Evolutionary conservation across 495 filamentous ascomycete species (phyloP).

Genomic region (Platismatia glauca): DNA sequence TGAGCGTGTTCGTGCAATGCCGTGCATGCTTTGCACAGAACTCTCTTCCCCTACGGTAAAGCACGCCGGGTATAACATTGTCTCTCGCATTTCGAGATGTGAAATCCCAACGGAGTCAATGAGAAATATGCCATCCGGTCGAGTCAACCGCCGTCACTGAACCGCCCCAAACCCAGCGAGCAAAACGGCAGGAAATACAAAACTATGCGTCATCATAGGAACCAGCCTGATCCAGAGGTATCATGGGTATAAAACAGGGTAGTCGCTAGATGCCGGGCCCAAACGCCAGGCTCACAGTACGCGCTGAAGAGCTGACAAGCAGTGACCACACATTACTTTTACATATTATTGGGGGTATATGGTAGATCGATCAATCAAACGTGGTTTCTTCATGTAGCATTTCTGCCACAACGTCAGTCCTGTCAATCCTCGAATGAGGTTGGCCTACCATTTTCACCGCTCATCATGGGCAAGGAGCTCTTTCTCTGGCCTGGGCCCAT

Average conservation of each 20-base stretch:
- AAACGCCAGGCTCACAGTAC: constrained; percentile 9
- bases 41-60: background rate
- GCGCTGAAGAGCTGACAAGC: background rate
- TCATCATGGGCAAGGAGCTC: constrained; percentile 22
- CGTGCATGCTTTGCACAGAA: background rate
- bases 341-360: constrained; percentile 14
- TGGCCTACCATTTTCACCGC: constrained; percentile 14
- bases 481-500: constrained; percentile 37
- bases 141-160: background rate
- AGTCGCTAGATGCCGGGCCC: constrained; percentile 5
- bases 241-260: constrained; percentile 9
- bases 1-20: background rate
- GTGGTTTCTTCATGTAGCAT: constrained; percentile 10
- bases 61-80: background rate
- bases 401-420: background rate
- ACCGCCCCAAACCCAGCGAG: background rate
- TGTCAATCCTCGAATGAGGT: background rate
- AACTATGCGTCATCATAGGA: constrained; percentile 1
- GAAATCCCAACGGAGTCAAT: background rate
- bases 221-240: constrained; percentile 8
- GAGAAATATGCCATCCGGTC: background rate
- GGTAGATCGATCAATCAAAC: constrained; percentile 6
- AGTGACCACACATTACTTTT: constrained; percentile 16
- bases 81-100: background rate
- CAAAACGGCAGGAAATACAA: background rate